Evolutionary conservation across 768 basidiomycete genomes (phyloP).

Genomic region (Kwoniella newhampshirensis): DNA sequence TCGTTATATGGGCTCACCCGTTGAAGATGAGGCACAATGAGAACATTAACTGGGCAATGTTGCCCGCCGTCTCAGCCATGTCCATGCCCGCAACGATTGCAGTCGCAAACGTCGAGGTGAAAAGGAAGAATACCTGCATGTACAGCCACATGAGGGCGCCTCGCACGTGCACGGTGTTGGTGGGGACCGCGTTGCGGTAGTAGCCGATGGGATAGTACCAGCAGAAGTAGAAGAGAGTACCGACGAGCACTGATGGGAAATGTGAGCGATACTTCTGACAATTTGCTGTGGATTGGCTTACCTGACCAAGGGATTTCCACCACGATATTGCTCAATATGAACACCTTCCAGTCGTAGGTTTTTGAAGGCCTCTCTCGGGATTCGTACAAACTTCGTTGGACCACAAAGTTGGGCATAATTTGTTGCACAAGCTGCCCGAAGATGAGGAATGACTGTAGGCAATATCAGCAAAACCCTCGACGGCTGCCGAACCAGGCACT

Average conservation of each 20-base stretch:
- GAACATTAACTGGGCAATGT: conserved; percentile 56
- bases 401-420: conserved; percentile 53
- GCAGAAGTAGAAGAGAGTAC: conserved; percentile 49
- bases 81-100: conserved; percentile 54
- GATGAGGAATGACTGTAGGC: conserved; percentile 48
- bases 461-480: neutral
- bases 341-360: conserved; percentile 53
- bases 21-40: conserved; percentile 57
- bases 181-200: conserved; percentile 55
- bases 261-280: neutral
- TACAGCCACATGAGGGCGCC: conserved; percentile 57
- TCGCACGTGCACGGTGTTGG: conserved; percentile 52
- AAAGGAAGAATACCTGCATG: conserved; percentile 55
- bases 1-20: conserved; percentile 38
- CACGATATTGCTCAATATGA: conserved; percentile 53
- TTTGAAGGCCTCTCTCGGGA: conserved; percentile 52
- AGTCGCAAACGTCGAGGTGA: conserved; percentile 53
- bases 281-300: conserved; percentile 4
- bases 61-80: conserved; percentile 55
- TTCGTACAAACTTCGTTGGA: conserved; percentile 51
- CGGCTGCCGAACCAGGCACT: too few species aligned
- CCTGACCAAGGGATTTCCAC: conserved; percentile 42
- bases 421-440: conserved; percentile 53
- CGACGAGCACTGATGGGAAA: conserved; percentile 35
- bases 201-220: conserved; percentile 55